Evolutionary conservation across 208 protist genomes (phyloP).

Genomic region (Wallacemonas sp.): DNA sequence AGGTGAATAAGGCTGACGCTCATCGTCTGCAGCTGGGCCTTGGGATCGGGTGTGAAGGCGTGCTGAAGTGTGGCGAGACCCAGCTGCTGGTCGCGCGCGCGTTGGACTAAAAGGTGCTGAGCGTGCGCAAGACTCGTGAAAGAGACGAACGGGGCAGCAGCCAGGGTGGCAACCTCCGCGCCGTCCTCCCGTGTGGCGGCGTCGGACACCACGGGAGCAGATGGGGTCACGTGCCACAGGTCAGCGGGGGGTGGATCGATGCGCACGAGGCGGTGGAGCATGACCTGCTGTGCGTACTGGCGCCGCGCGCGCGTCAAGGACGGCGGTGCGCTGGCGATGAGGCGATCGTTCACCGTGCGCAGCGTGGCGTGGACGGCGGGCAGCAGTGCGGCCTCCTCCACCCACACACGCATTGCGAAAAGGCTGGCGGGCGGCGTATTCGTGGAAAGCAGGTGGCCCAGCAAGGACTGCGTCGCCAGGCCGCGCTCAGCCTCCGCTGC

Average conservation of each 20-base stretch:
- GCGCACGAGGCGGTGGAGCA: conserved; percentile 47
- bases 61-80: conserved; percentile 61
- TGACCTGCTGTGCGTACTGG: conserved; percentile 2
- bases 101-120: conserved; percentile 9
- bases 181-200: too few relatives aligned
- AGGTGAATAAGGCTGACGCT: conserved; percentile 60
- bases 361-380: conserved; percentile 53
- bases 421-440: conserved; percentile 24
- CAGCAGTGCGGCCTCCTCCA: conserved; percentile 46
- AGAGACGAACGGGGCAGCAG: background rate
- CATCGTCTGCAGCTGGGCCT: conserved; percentile 51
- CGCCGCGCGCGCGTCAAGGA: background rate
- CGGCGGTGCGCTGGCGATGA: conserved; percentile 18
- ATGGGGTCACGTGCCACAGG: background rate
- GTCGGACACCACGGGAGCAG: too few relatives aligned
- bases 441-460: background rate
- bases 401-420: conserved; percentile 71
- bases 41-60: conserved; percentile 46
- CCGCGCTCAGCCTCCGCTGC: background rate
- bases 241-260: conserved; percentile 23
- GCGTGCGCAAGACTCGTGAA: conserved; percentile 1
- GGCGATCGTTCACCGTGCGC: conserved; percentile 38
- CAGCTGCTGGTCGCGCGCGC: conserved; percentile 56
- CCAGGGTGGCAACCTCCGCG: background rate
- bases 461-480: background rate